Conservation (phyloP, 495 filamentous ascomycete genomes). For the Symbiotaphrina buchneri region DNA sequence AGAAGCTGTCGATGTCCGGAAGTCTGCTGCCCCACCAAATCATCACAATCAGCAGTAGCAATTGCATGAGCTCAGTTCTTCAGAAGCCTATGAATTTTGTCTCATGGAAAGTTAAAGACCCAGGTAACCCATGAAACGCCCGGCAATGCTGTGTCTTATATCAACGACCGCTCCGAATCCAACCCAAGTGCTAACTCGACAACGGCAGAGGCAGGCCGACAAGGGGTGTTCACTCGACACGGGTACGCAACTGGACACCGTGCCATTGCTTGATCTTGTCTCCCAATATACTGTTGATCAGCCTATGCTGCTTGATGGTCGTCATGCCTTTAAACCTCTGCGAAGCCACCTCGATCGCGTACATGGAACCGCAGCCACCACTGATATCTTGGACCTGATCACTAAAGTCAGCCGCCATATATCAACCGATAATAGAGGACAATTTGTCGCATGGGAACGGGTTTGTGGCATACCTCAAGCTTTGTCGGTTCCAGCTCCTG, state of each 20-base stretch:
- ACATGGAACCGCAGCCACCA: slow-evolving; percentile 66
- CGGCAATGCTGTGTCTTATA: too few relatives aligned
- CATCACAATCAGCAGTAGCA: too few relatives aligned
- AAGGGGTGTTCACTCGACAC: slow-evolving; percentile 10
- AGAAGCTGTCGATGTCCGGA: too few relatives aligned
- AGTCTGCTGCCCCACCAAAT: too few relatives aligned
- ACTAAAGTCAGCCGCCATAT: not conserved
- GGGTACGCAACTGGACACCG: slow-evolving; percentile 49
- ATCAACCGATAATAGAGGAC: not conserved
- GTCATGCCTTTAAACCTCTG: slow-evolving; percentile 37
- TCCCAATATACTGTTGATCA: slow-evolving; percentile 44
- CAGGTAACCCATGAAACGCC: too few relatives aligned
- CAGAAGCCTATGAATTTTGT: too few relatives aligned
- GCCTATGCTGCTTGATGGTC: slow-evolving; percentile 48
- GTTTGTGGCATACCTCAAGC: not conserved
- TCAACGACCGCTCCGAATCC: too few relatives aligned
- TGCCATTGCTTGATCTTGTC: slow-evolving; percentile 57
- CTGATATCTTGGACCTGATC: slow-evolving; percentile 45
- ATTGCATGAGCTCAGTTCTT: too few relatives aligned
- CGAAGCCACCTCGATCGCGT: slow-evolving; percentile 45
- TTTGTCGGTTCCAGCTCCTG: not conserved
- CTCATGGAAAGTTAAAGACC: too few relatives aligned
- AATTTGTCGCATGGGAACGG: too few relatives aligned
- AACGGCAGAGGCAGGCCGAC: too few relatives aligned
- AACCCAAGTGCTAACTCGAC: too few relatives aligned